Conservation (phyloP, 2,329 filamentous ascomycete genomes). For the Eurotiales sp. region DNA sequence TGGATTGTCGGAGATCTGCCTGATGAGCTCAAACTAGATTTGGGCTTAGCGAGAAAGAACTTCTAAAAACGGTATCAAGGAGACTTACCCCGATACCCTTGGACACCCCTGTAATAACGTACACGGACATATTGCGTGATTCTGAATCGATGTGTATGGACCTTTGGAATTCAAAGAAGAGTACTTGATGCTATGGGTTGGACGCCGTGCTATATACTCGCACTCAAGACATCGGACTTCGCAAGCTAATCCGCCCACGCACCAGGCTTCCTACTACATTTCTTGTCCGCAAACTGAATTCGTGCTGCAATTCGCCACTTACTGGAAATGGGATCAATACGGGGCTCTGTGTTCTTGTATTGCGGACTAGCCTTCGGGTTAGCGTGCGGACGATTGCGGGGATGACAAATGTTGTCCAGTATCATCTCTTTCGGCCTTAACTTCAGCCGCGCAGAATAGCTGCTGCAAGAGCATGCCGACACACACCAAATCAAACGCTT, state of each 20-base stretch:
- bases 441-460: no score
- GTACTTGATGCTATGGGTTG: background rate
- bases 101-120: conserved; percentile 24
- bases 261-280: no score
- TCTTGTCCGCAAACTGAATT: no score
- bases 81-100: conserved; percentile 21
- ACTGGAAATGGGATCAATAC: no score
- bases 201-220: no score
- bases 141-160: background rate
- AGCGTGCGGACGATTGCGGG: background rate
- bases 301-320: no score
- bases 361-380: background rate
- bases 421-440: background rate
- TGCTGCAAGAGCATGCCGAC: no score
- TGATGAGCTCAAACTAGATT: conserved; percentile 50
- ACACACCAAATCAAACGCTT: background rate
- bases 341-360: no score
- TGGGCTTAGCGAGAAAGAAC: background rate
- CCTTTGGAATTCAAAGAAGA: background rate
- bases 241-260: background rate
- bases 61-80: background rate
- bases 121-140: conserved; percentile 19
- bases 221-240: no score
- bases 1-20: conserved; percentile 43
- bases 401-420: background rate